Evolutionary conservation across 2,329 filamentous ascomycete genomes (phyloP).

Genomic region (Sporothrix luriei): DNA sequence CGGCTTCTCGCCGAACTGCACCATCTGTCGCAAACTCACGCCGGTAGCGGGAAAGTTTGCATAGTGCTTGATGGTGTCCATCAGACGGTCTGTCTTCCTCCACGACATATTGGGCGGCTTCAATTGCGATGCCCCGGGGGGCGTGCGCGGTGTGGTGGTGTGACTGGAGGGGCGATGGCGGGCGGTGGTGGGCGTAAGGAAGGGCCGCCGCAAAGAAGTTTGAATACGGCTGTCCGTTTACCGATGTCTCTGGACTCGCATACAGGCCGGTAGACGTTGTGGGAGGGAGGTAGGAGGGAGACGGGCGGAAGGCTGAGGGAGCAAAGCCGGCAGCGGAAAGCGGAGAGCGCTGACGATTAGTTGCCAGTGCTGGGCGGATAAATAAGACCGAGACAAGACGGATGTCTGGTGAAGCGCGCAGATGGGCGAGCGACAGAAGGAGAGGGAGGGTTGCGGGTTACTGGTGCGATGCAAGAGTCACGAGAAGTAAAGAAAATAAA

Average conservation of each 20-base stretch:
- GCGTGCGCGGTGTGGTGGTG: constrained; percentile 21
- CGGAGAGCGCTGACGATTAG: constrained; percentile 9
- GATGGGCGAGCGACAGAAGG: constrained; percentile 1
- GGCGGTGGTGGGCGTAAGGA: background rate
- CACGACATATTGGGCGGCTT: constrained; percentile 72
- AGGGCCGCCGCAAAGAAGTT: background rate
- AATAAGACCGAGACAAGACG: constrained; percentile 27
- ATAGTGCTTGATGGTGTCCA: constrained; percentile 97
- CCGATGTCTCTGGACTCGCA: constrained; percentile 18
- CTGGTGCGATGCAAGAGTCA: background rate
- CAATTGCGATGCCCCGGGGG: constrained; percentile 20
- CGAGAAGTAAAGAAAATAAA: background rate
- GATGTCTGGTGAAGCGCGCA: constrained; percentile 10
- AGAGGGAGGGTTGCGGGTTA: background rate
- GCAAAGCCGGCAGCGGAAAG: background rate
- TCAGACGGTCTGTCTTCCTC: constrained; percentile 86
- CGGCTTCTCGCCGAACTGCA: constrained; percentile 93
- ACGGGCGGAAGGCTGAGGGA: background rate
- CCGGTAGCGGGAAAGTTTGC: constrained; percentile 95
- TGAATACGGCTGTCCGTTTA: constrained; percentile 11
- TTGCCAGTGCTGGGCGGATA: constrained; percentile 28
- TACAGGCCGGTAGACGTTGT: background rate
- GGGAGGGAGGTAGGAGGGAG: background rate
- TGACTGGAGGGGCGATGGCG: constrained; percentile 23
- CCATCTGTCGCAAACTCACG: constrained; percentile 96